Base-by-base conservation (phyloP, 352 stramenopile species). In the Phytophthora cryptogea region DNA sequence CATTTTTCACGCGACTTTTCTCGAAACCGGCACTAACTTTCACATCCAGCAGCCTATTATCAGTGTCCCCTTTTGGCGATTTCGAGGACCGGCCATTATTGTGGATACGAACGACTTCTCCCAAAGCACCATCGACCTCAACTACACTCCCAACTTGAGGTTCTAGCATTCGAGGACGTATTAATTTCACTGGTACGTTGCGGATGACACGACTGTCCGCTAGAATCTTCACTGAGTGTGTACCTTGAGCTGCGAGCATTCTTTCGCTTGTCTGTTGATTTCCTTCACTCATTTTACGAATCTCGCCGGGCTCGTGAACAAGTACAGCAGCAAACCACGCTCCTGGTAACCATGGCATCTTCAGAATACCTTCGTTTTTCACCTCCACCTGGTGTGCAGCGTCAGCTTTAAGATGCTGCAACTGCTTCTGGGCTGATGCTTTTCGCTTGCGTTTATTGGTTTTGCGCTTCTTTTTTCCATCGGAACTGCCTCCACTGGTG, bases 141-240 rank as follows among this genome's bases (percentile, higher is more conserved):
- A 92, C 79, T 9, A 92, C 74, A 54, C 83, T 92, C 11, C 83
- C 83, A 8, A 89, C 52, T 68, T 90, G 80, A 2, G 83, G 80
- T 7, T 63, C 32, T 23, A 60, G 49, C 3, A 45, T 40, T 28
- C 76, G 67, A 10, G 66, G 56, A 8, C 83, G 81, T 47, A 92
- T 39, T 9, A 48, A 69, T 14, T 76, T 54, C 46, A 56, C 60
- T 42, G 77, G 70, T 9, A 92, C 61, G 8, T 88, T 80, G 30
- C 65, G 70, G 16, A 88, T 50, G 4, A 78, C 45, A 33, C 70
- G 70, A 14, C 72, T 72, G 4, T 69, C 61, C 57, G 50, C 57
- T 11, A 79, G 23, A 39, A 92, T 35, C 16, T 72, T 78, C 4
- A 90, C 67, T n/a, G 57, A 70, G 61, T 87, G 68, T 2, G 32